Evolutionary conservation across 1,284 basidiomycete species (phyloP), one percentile per base, ranked within the genome.

Genomic region (Xerocomus nothofagi): DNA sequence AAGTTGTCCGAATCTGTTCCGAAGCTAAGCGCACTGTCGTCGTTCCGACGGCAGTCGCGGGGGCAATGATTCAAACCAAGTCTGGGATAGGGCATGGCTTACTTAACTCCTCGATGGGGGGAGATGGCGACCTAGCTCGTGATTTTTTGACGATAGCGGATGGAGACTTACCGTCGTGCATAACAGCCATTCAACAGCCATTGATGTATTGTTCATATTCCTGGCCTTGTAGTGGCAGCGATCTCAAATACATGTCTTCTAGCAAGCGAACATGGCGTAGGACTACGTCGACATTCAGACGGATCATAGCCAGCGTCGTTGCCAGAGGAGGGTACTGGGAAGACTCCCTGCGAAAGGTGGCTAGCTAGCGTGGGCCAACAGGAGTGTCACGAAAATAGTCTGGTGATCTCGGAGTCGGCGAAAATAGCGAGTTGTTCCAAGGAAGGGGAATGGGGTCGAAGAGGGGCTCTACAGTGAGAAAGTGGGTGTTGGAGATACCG

Each of bases 401-500:
- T 46, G 46, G 42, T 45, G 50, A 59, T 57, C 43, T 62, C 49
- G 49, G 49, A 10, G 42, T 20, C 49, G 44, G 34, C 38, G 44
- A 62, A 55, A 51, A 51, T 43, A 33, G 59, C 40, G 26, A 40
- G 42, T 46, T n/a, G 39, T 47, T 38, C 57, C 48, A 34, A 47
- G 47, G 38, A 51, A 47, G 49, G 56, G 32, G 21, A 33, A 36
- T 10, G 39, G 42, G 36, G 53, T 42, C 39, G 42, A 39, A 47
- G 50, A 53, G 58, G 49, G 42, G 54, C 32, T 14, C n/a, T 43
- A 15, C 3, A 31, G 58, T 63, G 62, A 49, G 62, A 61, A 51
- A 9, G 24, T 21, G 12, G 32, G 41, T 6, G 33, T 23, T 26
- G 26, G 38, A 6, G 30, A 24, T 23, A 14, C 29, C 32, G 32